Evolutionary conservation across 1,284 basidiomycete genomes (phyloP).

Genomic region (Ceratobasidium sp.): DNA sequence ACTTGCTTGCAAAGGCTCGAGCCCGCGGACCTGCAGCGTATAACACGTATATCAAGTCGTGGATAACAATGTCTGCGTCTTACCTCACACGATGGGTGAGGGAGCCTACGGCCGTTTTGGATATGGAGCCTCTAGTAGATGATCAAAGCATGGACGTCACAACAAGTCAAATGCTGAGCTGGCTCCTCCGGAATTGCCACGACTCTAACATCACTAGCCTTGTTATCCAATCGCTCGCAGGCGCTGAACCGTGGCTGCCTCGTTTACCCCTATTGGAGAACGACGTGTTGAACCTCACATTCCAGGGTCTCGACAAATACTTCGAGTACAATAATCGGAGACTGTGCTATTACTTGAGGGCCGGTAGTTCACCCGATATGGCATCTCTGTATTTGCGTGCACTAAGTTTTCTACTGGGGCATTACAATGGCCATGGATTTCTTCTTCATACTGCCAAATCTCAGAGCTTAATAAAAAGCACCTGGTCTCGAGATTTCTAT

Average conservation of each 20-base stretch:
- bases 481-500: constrained; percentile 5
- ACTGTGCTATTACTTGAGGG: background rate
- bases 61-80: background rate
- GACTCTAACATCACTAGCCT: background rate
- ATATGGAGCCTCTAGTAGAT: background rate
- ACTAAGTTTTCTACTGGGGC: background rate
- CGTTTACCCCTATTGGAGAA: background rate
- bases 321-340: background rate
- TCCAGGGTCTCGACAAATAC: background rate
- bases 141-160: background rate
- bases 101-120: background rate
- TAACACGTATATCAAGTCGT: too few species aligned
- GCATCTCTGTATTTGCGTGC: constrained; percentile 4
- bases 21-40: too few species aligned
- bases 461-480: background rate
- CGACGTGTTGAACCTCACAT: background rate
- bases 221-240: background rate
- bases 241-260: constrained; percentile 16
- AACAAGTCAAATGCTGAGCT: constrained; percentile 2
- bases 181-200: background rate
- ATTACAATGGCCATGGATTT: constrained; percentile 1
- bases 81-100: background rate
- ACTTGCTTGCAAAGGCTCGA: too few species aligned
- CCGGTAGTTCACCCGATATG: background rate
- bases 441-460: background rate